phyloP scores from a whole-genome alignment of 139 green algal genomes.

The Medakamo hakoo region DNA sequence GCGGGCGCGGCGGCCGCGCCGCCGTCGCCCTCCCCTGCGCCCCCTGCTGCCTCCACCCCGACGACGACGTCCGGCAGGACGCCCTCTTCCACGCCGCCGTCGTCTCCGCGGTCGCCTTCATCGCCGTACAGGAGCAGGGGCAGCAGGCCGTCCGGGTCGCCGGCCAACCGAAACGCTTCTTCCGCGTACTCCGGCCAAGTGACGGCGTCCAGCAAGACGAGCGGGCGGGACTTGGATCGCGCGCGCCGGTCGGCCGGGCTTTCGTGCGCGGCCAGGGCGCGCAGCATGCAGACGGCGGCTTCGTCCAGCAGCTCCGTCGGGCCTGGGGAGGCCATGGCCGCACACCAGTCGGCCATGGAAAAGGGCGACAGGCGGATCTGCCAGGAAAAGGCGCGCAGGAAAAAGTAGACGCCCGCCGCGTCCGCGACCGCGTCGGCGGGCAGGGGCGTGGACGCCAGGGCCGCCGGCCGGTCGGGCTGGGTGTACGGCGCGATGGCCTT shows the following conservation, averaged over 20 bases:
- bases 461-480: too few species aligned
- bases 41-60: too few species aligned
- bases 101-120: neutral
- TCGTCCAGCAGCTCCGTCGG: constrained; percentile 35
- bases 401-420: constrained; percentile 33
- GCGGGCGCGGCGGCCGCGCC: too few species aligned
- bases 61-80: too few species aligned
- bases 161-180: constrained; percentile 39
- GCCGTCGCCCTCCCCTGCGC: too few species aligned
- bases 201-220: constrained; percentile 35
- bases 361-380: constrained; percentile 58
- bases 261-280: constrained; percentile 31
- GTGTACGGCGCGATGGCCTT: neutral
- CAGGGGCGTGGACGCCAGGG: neutral
- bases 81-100: too few species aligned
- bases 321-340: constrained; percentile 14
- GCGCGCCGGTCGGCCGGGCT: constrained; percentile 15
- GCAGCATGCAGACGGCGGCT: constrained; percentile 33
- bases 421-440: constrained; percentile 18
- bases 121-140: neutral
- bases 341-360: constrained; percentile 26
- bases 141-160: constrained; percentile 4
- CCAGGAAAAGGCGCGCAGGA: constrained; percentile 59
- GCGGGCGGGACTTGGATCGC: constrained; percentile 15
- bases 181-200: constrained; percentile 61